Evolutionary conservation across 2,329 filamentous ascomycete genomes (phyloP).

Genomic region (Esteya vermicola): DNA sequence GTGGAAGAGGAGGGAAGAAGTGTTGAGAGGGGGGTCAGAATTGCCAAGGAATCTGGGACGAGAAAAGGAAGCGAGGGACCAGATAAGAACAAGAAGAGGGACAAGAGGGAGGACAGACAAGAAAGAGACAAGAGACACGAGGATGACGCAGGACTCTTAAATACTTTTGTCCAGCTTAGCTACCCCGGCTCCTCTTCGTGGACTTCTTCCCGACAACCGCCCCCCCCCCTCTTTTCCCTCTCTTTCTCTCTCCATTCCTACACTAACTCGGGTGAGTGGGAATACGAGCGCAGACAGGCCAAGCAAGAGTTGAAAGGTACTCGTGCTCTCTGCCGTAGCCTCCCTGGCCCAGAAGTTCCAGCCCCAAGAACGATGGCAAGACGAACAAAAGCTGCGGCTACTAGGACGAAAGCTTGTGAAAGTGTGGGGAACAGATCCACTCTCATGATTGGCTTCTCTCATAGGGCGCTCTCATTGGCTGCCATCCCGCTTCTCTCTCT

Average conservation of each 20-base stretch:
- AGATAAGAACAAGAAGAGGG: not conserved
- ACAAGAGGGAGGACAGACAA: slow-evolving; percentile 1
- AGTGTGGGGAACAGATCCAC: slow-evolving; percentile 17
- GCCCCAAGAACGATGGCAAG: no score
- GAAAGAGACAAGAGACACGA: not conserved
- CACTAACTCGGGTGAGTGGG: not conserved
- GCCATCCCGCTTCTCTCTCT: no score
- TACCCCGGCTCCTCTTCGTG: not conserved
- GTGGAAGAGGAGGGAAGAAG: not conserved
- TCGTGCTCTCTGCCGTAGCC: no score
- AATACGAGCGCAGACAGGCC: not conserved
- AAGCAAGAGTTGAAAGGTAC: no score
- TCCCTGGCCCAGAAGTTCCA: not conserved
- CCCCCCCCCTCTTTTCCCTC: no score
- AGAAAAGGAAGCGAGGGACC: not conserved
- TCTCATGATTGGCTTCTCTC: slow-evolving; percentile 9
- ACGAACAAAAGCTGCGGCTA: not conserved
- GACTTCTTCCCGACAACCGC: no score
- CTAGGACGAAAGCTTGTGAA: slow-evolving; percentile 16
- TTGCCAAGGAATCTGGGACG: not conserved
- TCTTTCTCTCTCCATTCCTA: not conserved
- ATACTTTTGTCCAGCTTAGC: slow-evolving; percentile 1
- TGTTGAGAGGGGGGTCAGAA: no score
- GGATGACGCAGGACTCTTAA: slow-evolving; percentile 3
- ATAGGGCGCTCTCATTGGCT: no score